Evolutionary conservation across 176 grass and related monocot species (phyloP).

Genomic region (Cymbopogon citratus): DNA sequence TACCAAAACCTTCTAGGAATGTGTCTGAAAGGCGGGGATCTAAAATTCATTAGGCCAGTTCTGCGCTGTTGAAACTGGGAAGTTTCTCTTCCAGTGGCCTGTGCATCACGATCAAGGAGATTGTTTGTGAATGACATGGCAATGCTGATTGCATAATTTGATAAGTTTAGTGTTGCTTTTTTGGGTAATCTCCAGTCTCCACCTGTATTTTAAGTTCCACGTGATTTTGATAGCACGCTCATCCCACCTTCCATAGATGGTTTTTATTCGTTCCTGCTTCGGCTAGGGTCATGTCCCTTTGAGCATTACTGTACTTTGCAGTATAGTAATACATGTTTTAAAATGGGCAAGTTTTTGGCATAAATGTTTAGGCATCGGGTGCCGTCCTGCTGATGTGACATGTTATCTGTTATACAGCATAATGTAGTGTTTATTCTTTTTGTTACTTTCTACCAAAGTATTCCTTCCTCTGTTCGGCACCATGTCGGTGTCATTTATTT

Average conservation of each 20-base stretch:
- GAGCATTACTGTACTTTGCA: background rate
- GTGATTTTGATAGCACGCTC: background rate
- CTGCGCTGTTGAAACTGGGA: background rate
- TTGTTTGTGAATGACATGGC: background rate
- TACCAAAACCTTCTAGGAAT: background rate
- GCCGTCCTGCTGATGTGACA: constrained; percentile 23
- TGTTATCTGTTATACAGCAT: constrained; percentile 3
- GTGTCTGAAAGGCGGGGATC: background rate
- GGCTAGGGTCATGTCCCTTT: background rate
- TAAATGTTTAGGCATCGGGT: background rate
- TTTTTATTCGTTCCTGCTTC: background rate
- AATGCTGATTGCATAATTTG: background rate
- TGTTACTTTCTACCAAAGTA: background rate
- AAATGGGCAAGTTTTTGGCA: background rate
- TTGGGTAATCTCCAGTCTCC: background rate
- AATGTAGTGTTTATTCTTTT: background rate
- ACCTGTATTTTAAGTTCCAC: background rate
- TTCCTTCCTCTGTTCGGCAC: background rate
- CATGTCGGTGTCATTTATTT: background rate
- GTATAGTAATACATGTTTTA: background rate
- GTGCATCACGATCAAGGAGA: background rate
- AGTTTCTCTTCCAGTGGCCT: background rate
- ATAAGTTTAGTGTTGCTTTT: background rate
- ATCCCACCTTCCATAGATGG: background rate
- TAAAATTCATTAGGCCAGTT: background rate